Conservation (phyloP, 768 basidiomycete species). For the Hypsizygus marmoreus region DNA sequence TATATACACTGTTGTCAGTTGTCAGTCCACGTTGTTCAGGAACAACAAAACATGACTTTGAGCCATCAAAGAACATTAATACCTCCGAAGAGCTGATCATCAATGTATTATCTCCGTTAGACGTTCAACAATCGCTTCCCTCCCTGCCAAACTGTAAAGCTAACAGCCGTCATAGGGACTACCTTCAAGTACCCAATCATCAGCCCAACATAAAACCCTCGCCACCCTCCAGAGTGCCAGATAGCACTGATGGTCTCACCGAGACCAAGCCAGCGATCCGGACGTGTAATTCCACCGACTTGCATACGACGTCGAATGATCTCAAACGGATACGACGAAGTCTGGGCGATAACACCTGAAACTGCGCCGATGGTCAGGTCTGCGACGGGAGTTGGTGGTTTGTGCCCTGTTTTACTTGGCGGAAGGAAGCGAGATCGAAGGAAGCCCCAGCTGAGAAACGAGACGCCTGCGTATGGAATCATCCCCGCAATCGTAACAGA, state of each 20-base stretch:
- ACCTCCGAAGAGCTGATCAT: conserved; percentile 13
- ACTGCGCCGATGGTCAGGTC: conserved; percentile 85
- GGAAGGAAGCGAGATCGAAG: conserved; percentile 63
- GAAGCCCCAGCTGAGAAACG: conserved; percentile 90
- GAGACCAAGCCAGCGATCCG: conserved; percentile 78
- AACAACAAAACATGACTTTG: conserved; percentile 11
- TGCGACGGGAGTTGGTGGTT: conserved; percentile 46
- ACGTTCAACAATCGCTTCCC: conserved; percentile 59
- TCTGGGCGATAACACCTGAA: conserved; percentile 85
- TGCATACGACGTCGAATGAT: conserved; percentile 92
- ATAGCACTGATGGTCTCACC: conserved; percentile 73
- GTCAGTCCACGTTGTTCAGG: conserved; percentile 16
- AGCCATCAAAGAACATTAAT: conserved; percentile 8
- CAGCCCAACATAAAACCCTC: conserved; percentile 91
- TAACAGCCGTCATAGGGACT: conserved; percentile 94
- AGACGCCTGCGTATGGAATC: conserved; percentile 93
- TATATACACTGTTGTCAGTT: conserved; percentile 7
- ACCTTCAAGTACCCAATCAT: conserved; percentile 93
- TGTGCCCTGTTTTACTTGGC: conserved; percentile 35
- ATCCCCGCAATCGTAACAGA: conserved; percentile 89
- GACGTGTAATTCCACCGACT: conserved; percentile 82
- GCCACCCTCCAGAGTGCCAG: conserved; percentile 70
- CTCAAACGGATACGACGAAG: conserved; percentile 93
- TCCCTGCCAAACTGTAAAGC: conserved; percentile 89
- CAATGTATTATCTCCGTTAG: conserved; percentile 25